These are phyloP conservation scores for Thalassiosira mediterranea DNA, from an alignment of 352 stramenopile species.

Conservation along the genomic window DNA sequence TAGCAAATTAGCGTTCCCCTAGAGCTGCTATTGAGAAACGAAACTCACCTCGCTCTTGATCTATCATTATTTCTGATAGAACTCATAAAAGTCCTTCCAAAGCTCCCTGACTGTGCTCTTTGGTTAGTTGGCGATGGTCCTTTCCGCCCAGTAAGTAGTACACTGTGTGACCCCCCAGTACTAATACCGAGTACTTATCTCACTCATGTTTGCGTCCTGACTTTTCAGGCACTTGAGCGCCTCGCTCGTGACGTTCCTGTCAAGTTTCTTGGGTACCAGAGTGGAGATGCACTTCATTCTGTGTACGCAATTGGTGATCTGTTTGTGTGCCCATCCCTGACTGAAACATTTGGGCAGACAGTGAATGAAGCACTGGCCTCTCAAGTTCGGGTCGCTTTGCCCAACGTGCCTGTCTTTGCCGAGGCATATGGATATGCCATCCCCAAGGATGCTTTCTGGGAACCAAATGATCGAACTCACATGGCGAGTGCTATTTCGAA, in stretches of 20 bases:
- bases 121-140: conserved; percentile 65
- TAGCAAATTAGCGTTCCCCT: too few relatives aligned
- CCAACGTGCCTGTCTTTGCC: conserved; percentile 51
- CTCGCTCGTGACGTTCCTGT: conserved; percentile 45
- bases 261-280: conserved; percentile 62
- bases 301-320: conserved; percentile 57
- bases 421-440: conserved; percentile 57
- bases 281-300: conserved; percentile 53
- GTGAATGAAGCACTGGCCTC: conserved; percentile 63
- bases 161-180: too few relatives aligned
- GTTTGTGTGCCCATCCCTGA: conserved; percentile 60
- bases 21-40: too few relatives aligned
- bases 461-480: conserved; percentile 25
- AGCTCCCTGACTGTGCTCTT: conserved; percentile 41
- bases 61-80: too few relatives aligned
- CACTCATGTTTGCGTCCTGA: too few relatives aligned
- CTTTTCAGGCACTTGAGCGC: conserved; percentile 49
- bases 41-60: too few relatives aligned
- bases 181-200: too few relatives aligned
- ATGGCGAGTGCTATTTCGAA: conserved; percentile 48
- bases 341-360: conserved; percentile 70
- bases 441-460: conserved; percentile 58
- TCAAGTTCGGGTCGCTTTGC: conserved; percentile 52
- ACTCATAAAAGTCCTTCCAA: conserved; percentile 42
- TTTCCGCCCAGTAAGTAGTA: conserved; percentile 26